Evolutionary conservation across 805 yeast genomes (phyloP).

Genomic region (Huiozyma sinensis): DNA sequence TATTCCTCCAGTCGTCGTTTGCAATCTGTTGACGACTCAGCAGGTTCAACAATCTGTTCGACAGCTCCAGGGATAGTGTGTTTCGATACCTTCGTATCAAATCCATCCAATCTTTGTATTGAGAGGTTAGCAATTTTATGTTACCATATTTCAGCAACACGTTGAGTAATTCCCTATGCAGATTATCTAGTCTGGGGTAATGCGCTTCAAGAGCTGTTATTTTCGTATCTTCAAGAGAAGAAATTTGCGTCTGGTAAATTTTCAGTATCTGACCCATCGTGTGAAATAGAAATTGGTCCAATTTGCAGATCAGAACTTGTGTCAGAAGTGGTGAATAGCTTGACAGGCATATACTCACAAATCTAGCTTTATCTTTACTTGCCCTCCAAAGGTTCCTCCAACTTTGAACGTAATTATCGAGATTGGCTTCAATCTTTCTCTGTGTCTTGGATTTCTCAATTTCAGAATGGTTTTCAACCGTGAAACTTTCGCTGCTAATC

Average conservation of each 20-base stretch:
- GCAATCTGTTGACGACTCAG: constrained; percentile 1
- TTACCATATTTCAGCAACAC: constrained; percentile 8
- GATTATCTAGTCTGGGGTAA: no score
- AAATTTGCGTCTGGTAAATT: constrained; percentile 1
- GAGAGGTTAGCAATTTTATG: constrained; percentile 5
- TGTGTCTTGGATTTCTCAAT: constrained; percentile 48
- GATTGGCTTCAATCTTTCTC: constrained; percentile 5
- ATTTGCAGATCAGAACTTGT: constrained; percentile 5
- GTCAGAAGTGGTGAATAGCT: constrained; percentile 9
- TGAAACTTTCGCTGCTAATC: constrained; percentile 18
- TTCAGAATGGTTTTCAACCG: constrained; percentile 35
- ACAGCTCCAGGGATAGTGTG: constrained; percentile 3
- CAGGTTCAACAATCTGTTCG: not conserved
- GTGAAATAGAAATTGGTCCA: constrained; percentile 13
- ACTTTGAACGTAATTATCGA: constrained; percentile 7
- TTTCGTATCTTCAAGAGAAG: not conserved
- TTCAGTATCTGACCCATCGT: constrained; percentile 9
- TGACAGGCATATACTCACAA: constrained; percentile 9
- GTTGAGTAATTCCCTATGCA: constrained; percentile 5
- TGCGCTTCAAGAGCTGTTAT: no score
- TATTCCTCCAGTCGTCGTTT: constrained; percentile 11
- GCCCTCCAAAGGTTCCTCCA: constrained; percentile 14
- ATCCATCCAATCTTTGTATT: constrained; percentile 12
- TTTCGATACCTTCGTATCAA: constrained; percentile 7
- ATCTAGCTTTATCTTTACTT: constrained; percentile 4